A percentile compares a stretch with the other conserved stretches of the same genome.
Conservation (phyloP, 2,329 filamentous ascomycete species). For the Knoxdaviesia capensis region DNA sequence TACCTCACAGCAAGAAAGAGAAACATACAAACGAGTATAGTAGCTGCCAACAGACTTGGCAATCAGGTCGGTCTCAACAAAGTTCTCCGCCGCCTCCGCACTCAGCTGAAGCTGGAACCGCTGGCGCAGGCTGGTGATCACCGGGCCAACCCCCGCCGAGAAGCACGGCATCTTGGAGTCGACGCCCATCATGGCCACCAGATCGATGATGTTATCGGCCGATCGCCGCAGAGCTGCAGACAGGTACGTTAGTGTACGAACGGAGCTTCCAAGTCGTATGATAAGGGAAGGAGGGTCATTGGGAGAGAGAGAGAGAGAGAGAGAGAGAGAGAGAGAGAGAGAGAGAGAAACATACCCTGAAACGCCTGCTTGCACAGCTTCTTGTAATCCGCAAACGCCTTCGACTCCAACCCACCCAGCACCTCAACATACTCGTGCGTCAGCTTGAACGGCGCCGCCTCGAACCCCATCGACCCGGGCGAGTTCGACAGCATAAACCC, state of each 20-base stretch:
- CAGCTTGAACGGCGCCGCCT: slow-evolving; percentile 72
- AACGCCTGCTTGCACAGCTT: slow-evolving; percentile 66
- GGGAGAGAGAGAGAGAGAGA: not conserved
- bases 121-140: slow-evolving; percentile 48
- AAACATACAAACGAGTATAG: slow-evolving; percentile 59
- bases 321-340: not conserved
- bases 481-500: slow-evolving; percentile 82
- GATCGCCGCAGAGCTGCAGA: slow-evolving; percentile 47
- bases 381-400: slow-evolving; percentile 58
- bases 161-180: slow-evolving; percentile 77
- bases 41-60: slow-evolving; percentile 71
- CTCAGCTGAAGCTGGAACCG: slow-evolving; percentile 69
- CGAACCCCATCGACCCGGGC: slow-evolving; percentile 65
- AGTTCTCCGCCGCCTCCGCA: slow-evolving; percentile 60
- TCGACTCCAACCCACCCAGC: slow-evolving; percentile 49
- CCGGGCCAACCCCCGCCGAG: slow-evolving; percentile 49
- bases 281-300: not conserved
- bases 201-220: slow-evolving; percentile 61
- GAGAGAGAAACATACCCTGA: slow-evolving; percentile 32
- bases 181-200: slow-evolving; percentile 69
- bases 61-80: slow-evolving; percentile 62
- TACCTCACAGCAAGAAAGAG: not conserved
- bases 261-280: too few relatives aligned
- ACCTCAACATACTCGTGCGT: slow-evolving; percentile 77
- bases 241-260: not conserved